Evolutionary conservation across 805 yeast species (phyloP), one percentile per base, ranked within the genome.

Genomic region (Lipomyces lipofer): DNA sequence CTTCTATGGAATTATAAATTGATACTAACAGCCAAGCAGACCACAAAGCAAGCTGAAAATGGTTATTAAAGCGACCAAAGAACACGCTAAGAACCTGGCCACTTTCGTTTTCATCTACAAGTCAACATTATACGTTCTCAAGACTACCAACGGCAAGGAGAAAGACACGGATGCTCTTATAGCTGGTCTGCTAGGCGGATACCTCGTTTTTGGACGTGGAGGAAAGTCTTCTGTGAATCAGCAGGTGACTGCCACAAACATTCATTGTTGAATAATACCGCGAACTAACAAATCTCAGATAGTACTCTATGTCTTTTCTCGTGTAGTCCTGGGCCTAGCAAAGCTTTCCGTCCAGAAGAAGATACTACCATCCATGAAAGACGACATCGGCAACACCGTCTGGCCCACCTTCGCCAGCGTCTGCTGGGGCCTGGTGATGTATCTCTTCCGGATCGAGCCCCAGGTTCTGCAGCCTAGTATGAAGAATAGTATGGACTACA

Each of bases 341-440:
- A 83, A 81, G 64, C 75, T 78, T 42, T 46, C 78, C 10, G 76
- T 75, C 19, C 49, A 64, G 50, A 38, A 49, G 52, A 50, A 55
- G 10, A 30, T 43, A 10, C 33, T 64, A 13, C 56, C 62, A 10
- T 43, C 60, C n/a, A 29, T 54, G 15, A 28, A 35, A 17, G 53
- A 35, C 9, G 42, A 58, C 8, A 50, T 48, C 49, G 56, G 38
- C 46, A 25, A 25, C 62, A 42, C 52, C 2, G 67, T 78, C 0
- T 86, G 90, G 89, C 73, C 79, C 42, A 66, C 78, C 43, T 79
- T 82, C 62, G 84, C 90, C 1, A 80, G 84, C 13, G 56, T 82
- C 6, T 75, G 82, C 7, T 86, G 95, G 95, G 92, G 84, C 0
- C 65, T 78, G 24, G 87, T 85, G 35, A 85, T 86, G 91, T 76